phyloP scores from a whole-genome alignment of 305 asterid genomes.

The Petunia hybrid region DNA sequence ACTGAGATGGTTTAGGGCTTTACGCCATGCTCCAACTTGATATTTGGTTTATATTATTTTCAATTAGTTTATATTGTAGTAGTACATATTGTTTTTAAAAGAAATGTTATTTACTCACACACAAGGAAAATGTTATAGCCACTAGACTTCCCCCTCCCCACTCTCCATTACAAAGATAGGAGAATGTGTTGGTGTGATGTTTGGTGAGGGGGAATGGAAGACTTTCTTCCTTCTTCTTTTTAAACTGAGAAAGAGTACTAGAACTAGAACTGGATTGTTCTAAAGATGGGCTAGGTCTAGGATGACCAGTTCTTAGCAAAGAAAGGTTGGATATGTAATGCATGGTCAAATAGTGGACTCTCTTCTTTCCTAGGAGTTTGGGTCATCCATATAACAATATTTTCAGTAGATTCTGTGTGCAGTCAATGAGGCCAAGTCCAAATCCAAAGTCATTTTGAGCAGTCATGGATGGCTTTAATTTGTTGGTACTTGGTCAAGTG shows the following conservation, averaged over 20 bases:
- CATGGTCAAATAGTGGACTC: not conserved
- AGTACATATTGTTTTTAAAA: too few relatives aligned
- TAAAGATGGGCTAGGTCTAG: not conserved
- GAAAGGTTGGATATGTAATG: not conserved
- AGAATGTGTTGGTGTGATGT: not conserved
- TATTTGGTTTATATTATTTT: not conserved
- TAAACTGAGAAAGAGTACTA: not conserved
- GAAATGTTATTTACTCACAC: too few relatives aligned
- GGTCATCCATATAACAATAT: not conserved
- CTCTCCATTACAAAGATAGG: not conserved
- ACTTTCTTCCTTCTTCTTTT: not conserved
- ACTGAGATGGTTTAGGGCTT: not conserved
- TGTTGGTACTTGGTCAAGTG: constrained; percentile 32
- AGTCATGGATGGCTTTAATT: constrained; percentile 3
- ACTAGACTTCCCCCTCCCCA: not conserved
- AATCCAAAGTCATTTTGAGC: not conserved
- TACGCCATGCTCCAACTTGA: not conserved
- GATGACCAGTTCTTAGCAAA: constrained; percentile 16
- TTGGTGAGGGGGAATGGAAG: not conserved
- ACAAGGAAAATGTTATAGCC: not conserved
- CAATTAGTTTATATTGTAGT: not conserved
- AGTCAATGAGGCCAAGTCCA: not conserved
- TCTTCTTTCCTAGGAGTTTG: not conserved
- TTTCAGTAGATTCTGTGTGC: not conserved
- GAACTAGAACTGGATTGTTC: not conserved